Evolutionary conservation across 768 basidiomycete species (phyloP).

Genomic region (Collybia mongolica): DNA sequence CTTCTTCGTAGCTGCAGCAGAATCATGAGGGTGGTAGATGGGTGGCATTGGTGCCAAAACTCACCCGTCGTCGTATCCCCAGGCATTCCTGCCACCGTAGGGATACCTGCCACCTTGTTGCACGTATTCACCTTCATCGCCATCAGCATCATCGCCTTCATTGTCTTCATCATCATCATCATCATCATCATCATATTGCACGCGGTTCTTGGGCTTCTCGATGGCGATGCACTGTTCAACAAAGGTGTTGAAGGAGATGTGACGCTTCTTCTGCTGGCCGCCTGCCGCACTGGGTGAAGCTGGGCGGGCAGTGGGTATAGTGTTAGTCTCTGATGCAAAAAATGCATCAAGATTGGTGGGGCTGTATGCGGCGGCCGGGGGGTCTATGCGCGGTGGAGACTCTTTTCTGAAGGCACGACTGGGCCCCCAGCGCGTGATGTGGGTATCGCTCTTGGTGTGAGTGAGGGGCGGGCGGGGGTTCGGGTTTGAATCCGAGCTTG

Average conservation of each 20-base stretch:
- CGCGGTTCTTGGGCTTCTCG: conserved; percentile 62
- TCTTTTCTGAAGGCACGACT: conserved; percentile 55
- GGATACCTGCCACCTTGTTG: conserved; percentile 13
- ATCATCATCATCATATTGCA: conserved; percentile 14
- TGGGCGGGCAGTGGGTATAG: not conserved
- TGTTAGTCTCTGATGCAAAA: conserved; percentile 4
- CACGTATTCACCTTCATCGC: not conserved
- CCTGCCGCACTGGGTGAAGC: not conserved
- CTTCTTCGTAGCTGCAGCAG: conserved; percentile 62
- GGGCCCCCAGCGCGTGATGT: conserved; percentile 59
- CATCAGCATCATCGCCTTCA: conserved; percentile 14
- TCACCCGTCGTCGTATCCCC: conserved; percentile 65
- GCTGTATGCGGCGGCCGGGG: conserved; percentile 26
- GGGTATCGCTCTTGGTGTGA: conserved; percentile 89
- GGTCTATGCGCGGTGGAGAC: conserved; percentile 67
- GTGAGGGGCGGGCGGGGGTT: conserved; percentile 56
- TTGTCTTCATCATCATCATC: conserved; percentile 20
- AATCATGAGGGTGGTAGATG: not conserved
- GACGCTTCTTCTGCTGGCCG: conserved; percentile 60
- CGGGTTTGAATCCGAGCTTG: conserved; percentile 7
- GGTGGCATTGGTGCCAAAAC: too few species aligned
- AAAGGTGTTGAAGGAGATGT: conserved; percentile 97
- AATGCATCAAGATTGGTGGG: conserved; percentile 22
- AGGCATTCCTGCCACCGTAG: conserved; percentile 20
- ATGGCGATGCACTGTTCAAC: conserved; percentile 95